Evolutionary conservation across 2,329 filamentous ascomycete species (phyloP).

Genomic region (Rutstroemia sp.): DNA sequence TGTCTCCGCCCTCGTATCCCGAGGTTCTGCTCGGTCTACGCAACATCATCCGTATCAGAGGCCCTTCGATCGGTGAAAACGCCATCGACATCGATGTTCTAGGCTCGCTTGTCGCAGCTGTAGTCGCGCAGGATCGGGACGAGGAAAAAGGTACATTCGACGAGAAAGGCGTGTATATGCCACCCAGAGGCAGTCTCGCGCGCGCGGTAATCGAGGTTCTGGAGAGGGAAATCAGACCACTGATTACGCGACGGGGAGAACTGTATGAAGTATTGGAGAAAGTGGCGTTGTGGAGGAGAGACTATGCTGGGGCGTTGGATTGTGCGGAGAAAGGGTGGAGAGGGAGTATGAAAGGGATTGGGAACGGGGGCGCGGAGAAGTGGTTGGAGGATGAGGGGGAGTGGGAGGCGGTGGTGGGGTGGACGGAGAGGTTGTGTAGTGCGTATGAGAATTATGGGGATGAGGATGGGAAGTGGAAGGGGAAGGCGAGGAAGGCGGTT

Average conservation of each 20-base stretch:
- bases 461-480: conserved; percentile 64
- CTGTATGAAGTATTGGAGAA: conserved; percentile 71
- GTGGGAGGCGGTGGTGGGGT: conserved; percentile 51
- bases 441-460: conserved; percentile 74
- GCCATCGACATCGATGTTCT: conserved; percentile 71
- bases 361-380: conserved; percentile 25
- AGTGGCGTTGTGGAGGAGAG: conserved; percentile 65
- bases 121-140: conserved; percentile 42
- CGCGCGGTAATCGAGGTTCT: conserved; percentile 63
- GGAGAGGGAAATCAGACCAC: conserved; percentile 66
- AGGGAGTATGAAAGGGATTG: conserved; percentile 36
- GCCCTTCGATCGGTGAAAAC: conserved; percentile 59
- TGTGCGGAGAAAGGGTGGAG: conserved; percentile 90
- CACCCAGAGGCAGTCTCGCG: conserved; percentile 51
- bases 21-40: conserved; percentile 72
- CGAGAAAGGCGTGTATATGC: conserved; percentile 31
- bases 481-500: conserved; percentile 79
- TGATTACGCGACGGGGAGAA: conserved; percentile 72
- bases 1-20: conserved; percentile 64
- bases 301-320: conserved; percentile 66
- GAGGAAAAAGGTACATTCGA: conserved; percentile 10
- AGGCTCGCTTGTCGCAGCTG: conserved; percentile 62
- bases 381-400: conserved; percentile 37
- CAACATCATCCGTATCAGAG: conserved; percentile 68
- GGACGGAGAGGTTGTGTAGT: conserved; percentile 73